Percentiles rank a stretch among this genome's conserved stretches.
Evolutionary conservation across 1,284 basidiomycete species (phyloP).

Genomic region (Cutaneotrichosporon sp.): DNA sequence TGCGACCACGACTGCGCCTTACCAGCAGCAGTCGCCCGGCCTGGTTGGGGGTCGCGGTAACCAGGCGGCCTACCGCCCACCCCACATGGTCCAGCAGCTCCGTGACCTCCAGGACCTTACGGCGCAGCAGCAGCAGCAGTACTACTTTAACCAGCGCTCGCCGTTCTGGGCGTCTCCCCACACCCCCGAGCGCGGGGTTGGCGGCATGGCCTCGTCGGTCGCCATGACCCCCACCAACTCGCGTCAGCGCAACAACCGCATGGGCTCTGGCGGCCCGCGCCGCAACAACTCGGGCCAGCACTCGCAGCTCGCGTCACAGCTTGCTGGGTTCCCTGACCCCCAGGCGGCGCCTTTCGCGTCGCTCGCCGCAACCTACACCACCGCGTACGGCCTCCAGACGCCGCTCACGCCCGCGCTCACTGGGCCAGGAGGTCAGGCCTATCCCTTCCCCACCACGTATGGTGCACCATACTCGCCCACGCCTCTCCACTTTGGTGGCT

Average conservation of each 20-base stretch:
- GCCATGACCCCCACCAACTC: conserved; percentile 3
- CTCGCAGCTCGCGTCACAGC: conserved; percentile 8
- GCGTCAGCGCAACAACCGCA: conserved; percentile 12
- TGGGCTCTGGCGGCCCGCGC: conserved; percentile 12
- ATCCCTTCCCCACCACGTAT: conserved; percentile 34
- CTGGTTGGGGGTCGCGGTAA: background rate
- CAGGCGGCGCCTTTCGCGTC: background rate
- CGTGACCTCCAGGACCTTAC: conserved; percentile 10
- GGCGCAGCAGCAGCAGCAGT: conserved; percentile 7
- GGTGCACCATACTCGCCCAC: conserved; percentile 13
- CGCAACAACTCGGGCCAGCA: conserved; percentile 11
- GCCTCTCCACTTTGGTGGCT: conserved; percentile 5
- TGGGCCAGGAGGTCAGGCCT: conserved; percentile 7
- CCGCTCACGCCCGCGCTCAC: conserved; percentile 11
- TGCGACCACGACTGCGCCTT: background rate
- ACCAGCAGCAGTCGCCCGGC: background rate
- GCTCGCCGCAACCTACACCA: background rate
- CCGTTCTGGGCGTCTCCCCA: conserved; percentile 12
- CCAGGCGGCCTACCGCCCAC: conserved; percentile 9
- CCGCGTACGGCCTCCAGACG: conserved; percentile 11
- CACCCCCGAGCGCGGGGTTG: conserved; percentile 1
- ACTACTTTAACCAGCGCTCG: conserved; percentile 11
- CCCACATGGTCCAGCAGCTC: conserved; percentile 19
- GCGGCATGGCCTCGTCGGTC: background rate
- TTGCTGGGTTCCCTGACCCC: background rate